Conservation (phyloP, 164 flowering plant species). For the Houttuynia cordata region DNA sequence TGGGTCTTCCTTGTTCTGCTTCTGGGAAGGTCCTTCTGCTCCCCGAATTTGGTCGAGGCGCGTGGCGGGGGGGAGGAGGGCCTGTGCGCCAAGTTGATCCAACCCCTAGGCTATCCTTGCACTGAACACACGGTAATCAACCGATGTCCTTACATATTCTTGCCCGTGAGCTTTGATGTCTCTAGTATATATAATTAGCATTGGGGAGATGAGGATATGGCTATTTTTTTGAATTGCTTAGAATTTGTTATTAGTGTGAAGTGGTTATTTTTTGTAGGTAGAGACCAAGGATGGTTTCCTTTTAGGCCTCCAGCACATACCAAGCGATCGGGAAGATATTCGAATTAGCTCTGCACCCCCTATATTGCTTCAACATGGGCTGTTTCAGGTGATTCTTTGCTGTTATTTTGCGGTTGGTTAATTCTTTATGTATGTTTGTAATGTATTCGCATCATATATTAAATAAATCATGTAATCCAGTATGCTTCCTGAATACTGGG, state of each 20-base stretch:
- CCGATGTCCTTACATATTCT: slow-evolving; percentile 8
- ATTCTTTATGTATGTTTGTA: not conserved
- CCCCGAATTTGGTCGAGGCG: slow-evolving; percentile 4
- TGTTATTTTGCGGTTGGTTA: not conserved
- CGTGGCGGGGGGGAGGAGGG: slow-evolving; percentile 14
- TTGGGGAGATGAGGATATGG: not conserved
- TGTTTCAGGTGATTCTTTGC: slow-evolving; percentile 44
- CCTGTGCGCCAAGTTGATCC: slow-evolving; percentile 44
- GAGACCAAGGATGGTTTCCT: slow-evolving; percentile 72
- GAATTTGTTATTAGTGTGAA: not conserved
- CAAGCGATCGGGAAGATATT: slow-evolving; percentile 23
- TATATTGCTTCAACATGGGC: slow-evolving; percentile 74
- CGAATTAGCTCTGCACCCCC: slow-evolving; percentile 39
- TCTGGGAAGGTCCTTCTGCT: not conserved
- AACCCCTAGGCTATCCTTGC: slow-evolving; percentile 70
- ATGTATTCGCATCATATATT: not conserved
- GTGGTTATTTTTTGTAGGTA: slow-evolving; percentile 21
- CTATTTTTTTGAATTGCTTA: not conserved
- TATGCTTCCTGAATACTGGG: not conserved
- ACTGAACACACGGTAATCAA: slow-evolving; percentile 57
- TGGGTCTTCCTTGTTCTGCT: slow-evolving; percentile 3
- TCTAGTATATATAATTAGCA: not conserved
- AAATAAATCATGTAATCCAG: not conserved
- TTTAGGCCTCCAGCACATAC: slow-evolving; percentile 64
- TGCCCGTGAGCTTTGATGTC: not conserved